phyloP scores from a whole-genome alignment of 106 monocot genomes.

The Acorus calamus region DNA sequence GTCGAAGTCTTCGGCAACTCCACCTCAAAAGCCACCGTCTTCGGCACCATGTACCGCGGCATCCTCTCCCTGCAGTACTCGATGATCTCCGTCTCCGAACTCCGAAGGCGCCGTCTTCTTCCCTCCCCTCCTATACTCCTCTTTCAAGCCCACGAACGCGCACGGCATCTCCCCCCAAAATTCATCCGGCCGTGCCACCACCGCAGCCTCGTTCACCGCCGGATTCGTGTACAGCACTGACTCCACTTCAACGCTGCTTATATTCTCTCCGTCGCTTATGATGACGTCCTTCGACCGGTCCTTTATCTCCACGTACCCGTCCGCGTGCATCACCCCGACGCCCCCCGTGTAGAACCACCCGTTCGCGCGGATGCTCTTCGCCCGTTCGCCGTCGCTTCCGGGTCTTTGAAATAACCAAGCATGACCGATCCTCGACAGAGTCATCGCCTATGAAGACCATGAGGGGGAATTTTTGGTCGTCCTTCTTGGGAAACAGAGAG shows the following conservation, averaged over 20 bases:
- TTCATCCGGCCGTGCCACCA: slow-evolving; percentile 67
- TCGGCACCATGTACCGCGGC: slow-evolving; percentile 74
- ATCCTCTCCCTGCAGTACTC: slow-evolving; percentile 44
- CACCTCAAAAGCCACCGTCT: slow-evolving; percentile 54
- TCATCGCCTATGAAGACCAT: slow-evolving; percentile 29
- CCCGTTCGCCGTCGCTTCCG: slow-evolving; percentile 32
- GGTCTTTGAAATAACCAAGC: slow-evolving; percentile 66
- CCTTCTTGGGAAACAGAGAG: slow-evolving; percentile 3
- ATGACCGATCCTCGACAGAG: slow-evolving; percentile 31
- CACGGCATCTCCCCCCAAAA: slow-evolving; percentile 73
- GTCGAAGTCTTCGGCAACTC: slow-evolving; percentile 77
- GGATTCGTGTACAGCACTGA: slow-evolving; percentile 57
- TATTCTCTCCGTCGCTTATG: slow-evolving; percentile 79
- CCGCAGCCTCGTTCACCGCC: slow-evolving; percentile 72
- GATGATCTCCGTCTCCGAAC: slow-evolving; percentile 44
- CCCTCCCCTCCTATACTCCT: not conserved
- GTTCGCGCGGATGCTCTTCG: slow-evolving; percentile 15
- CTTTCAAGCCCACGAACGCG: slow-evolving; percentile 55
- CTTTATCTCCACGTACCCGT: slow-evolving; percentile 48
- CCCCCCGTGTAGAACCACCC: slow-evolving; percentile 87
- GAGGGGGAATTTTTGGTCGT: slow-evolving; percentile 11
- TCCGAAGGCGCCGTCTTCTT: not conserved
- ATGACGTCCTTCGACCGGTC: slow-evolving; percentile 79
- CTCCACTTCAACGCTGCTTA: slow-evolving; percentile 55
- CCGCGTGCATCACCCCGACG: slow-evolving; percentile 61